Percentiles rank a stretch among this genome's conserved stretches.
phyloP scores from a whole-genome alignment of 2,329 filamentous ascomycete genomes.

The Leptographium wingfieldii region DNA sequence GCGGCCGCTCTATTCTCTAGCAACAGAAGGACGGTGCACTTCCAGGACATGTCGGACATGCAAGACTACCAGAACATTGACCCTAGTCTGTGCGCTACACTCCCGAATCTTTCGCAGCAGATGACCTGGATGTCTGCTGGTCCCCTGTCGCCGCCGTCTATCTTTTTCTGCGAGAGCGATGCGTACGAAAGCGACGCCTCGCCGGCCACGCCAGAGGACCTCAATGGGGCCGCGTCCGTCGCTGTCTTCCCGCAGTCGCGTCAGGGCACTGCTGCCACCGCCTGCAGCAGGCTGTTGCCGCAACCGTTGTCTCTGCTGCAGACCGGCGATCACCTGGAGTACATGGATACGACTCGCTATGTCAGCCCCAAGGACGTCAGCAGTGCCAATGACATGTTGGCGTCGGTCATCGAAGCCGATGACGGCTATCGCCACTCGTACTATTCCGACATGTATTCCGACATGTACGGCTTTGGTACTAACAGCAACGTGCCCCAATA shows the following conservation, averaged over 20 bases:
- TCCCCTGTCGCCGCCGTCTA: not conserved
- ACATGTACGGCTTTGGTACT: not conserved
- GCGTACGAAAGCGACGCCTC: not conserved
- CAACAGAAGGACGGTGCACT: too few relatives aligned
- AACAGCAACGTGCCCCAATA: not conserved
- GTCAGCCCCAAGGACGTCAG: not conserved
- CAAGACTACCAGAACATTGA: not conserved
- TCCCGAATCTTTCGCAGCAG: too few relatives aligned
- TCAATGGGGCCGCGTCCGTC: not conserved
- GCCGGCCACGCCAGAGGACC: not conserved
- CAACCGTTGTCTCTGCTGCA: not conserved
- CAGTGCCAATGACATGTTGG: not conserved
- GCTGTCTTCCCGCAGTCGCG: not conserved
- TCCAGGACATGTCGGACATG: too few relatives aligned
- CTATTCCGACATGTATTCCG: not conserved
- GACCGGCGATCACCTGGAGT: not conserved
- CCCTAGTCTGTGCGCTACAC: not conserved
- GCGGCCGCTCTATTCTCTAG: too few relatives aligned
- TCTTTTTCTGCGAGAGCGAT: not conserved
- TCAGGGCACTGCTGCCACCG: too few relatives aligned
- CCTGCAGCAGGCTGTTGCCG: not conserved
- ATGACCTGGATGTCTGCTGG: too few relatives aligned
- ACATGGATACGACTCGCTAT: not conserved
- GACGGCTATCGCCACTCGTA: not conserved
- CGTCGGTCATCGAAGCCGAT: not conserved